Conservation (phyloP, 306 rosid genomes). For the Quillaja saponaria region DNA sequence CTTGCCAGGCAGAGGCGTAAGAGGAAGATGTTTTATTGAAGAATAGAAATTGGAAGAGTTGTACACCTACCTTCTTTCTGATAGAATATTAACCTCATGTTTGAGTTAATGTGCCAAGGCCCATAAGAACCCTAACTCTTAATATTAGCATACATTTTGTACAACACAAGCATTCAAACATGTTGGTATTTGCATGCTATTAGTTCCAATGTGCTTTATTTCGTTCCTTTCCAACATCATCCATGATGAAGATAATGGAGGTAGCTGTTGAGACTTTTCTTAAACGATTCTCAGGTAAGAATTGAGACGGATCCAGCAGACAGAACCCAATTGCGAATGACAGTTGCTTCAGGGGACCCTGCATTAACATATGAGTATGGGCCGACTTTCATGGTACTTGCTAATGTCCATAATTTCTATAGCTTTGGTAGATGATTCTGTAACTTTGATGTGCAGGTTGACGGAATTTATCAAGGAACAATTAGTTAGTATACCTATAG, state of each 20-base stretch:
- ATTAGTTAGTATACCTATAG: constrained; percentile 58
- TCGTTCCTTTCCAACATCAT: too few relatives aligned
- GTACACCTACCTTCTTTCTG: too few relatives aligned
- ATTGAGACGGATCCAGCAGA: constrained; percentile 99
- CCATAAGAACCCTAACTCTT: too few relatives aligned
- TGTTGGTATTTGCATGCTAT: not conserved
- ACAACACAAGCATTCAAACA: too few relatives aligned
- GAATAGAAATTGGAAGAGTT: too few relatives aligned
- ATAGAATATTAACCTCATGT: too few relatives aligned
- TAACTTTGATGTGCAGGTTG: constrained; percentile 59
- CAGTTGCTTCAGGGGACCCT: constrained; percentile 97
- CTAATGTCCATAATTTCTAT: constrained; percentile 3
- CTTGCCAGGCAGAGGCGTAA: too few relatives aligned
- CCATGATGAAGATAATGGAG: not conserved
- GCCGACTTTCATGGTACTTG: constrained; percentile 11
- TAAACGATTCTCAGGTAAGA: constrained; percentile 54
- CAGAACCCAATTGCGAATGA: constrained; percentile 97
- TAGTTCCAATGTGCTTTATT: too few relatives aligned
- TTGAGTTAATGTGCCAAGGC: too few relatives aligned
- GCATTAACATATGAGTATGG: constrained; percentile 82
- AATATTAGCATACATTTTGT: too few relatives aligned
- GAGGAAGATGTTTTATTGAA: too few relatives aligned
- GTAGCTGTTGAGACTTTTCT: not conserved
- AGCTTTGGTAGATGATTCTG: constrained; percentile 21
- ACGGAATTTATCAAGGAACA: constrained; percentile 96